Percentiles rank a stretch among this genome's conserved stretches.
Conservation (phyloP, 108 stramenopile species). For the Seminavis robusta region DNA sequence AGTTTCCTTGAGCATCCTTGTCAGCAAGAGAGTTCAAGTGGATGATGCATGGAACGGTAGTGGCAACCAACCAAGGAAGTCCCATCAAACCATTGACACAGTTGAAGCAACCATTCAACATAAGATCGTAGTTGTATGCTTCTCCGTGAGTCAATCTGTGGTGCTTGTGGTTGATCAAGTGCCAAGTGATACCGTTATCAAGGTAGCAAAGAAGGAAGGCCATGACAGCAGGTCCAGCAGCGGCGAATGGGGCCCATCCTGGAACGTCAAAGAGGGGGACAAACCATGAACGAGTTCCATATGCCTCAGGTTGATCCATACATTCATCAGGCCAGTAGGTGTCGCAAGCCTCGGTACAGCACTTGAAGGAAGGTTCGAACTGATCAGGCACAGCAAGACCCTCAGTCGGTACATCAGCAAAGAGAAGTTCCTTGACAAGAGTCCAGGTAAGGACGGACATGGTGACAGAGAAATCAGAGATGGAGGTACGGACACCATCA, state of each 20-base stretch:
- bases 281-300: conserved; percentile 44
- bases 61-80: conserved; percentile 47
- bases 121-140: conserved; percentile 41
- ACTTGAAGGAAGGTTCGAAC: conserved; percentile 48
- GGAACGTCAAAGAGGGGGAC: conserved; percentile 41
- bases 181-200: conserved; percentile 45
- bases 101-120: conserved; percentile 25
- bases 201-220: conserved; percentile 48
- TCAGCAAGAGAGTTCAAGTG: conserved; percentile 34
- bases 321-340: conserved; percentile 45
- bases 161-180: conserved; percentile 26
- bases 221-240: conserved; percentile 46
- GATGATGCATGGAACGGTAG: conserved; percentile 36
- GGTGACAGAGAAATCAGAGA: conserved; percentile 47
- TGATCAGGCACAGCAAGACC: conserved; percentile 39
- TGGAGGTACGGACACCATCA: conserved; percentile 24
- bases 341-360: conserved; percentile 34
- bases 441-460: conserved; percentile 30
- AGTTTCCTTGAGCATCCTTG: conserved; percentile 29
- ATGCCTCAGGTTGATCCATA: conserved; percentile 25
- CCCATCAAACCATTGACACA: conserved; percentile 36
- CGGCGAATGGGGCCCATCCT: conserved; percentile 44
- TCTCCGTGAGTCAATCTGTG: conserved; percentile 40
- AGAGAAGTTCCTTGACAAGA: conserved; percentile 25
- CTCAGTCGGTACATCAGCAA: conserved; percentile 30